Evolutionary conservation across 148 eudicot genomes (phyloP).

Genomic region (Chenopodium quinoa): DNA sequence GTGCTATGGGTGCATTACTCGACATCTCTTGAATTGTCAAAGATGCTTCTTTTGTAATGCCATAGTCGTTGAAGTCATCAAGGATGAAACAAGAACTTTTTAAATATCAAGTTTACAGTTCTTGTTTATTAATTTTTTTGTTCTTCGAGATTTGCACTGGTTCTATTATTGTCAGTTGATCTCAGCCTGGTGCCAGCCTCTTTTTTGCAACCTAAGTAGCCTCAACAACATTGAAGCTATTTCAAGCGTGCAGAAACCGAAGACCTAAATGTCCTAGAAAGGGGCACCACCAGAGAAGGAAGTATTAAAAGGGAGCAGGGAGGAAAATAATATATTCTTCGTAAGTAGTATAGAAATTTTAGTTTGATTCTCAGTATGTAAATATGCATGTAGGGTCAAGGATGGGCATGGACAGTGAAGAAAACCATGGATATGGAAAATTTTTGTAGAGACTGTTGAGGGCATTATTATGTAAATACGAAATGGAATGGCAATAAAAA

Average conservation of each 20-base stretch:
- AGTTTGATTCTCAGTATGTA: conserved; percentile 5
- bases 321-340: not conserved
- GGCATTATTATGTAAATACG: conserved; percentile 25
- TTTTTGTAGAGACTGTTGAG: conserved; percentile 33
- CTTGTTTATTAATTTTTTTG: conserved; percentile 3
- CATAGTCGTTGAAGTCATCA: conserved; percentile 47
- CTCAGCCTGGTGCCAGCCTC: not conserved
- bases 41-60: conserved; percentile 97
- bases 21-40: conserved; percentile 81
- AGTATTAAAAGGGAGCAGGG: not conserved
- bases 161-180: not conserved
- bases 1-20: conserved; percentile 82
- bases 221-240: not conserved
- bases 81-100: conserved; percentile 25
- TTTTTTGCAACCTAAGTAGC: not conserved
- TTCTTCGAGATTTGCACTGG: conserved; percentile 1
- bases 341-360: conserved; percentile 2
- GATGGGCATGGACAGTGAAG: conserved; percentile 15
- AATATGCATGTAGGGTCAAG: conserved; percentile 17
- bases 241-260: not conserved
- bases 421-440: conserved; percentile 18
- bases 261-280: not conserved
- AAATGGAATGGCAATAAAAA: conserved; percentile 10
- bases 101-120: conserved; percentile 8
- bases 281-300: not conserved